Conservation (phyloP, 192 early-diverging fungal species). For the Thamnidium elegans region DNA sequence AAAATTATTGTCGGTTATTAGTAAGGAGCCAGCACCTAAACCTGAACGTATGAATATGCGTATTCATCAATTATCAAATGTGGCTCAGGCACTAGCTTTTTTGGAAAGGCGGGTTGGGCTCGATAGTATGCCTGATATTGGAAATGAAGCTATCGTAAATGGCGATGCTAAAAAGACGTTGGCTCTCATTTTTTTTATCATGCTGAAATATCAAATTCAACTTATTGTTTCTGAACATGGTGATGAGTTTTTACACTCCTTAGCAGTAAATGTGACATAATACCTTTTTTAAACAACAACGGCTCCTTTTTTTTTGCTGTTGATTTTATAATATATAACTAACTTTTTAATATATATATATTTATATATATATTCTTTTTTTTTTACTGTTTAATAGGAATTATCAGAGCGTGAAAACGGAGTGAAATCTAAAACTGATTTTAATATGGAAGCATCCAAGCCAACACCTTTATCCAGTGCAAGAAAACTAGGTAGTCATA, state of each 20-base stretch:
- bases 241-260: slow-evolving; percentile 29
- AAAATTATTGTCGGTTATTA: slow-evolving; percentile 68
- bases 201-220: slow-evolving; percentile 55
- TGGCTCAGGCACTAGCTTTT: slow-evolving; percentile 68
- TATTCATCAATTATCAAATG: slow-evolving; percentile 77
- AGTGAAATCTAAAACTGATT: not conserved
- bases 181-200: slow-evolving; percentile 53
- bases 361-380: not conserved
- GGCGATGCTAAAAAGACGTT: slow-evolving; percentile 66
- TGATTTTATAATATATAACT: not conserved
- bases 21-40: slow-evolving; percentile 67
- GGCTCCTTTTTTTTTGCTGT: not conserved
- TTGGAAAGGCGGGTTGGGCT: slow-evolving; percentile 54
- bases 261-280: slow-evolving; percentile 32
- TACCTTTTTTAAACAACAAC: not conserved
- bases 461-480: not conserved
- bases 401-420: slow-evolving; percentile 14
- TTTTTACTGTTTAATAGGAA: not conserved
- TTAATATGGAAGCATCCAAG: not conserved
- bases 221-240: slow-evolving; percentile 38
- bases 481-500: not conserved
- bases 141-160: slow-evolving; percentile 79
- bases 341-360: too few species aligned
- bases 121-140: slow-evolving; percentile 66
- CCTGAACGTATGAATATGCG: slow-evolving; percentile 72